Percentiles rank a stretch among this genome's conserved stretches.
Conservation (phyloP, 225 moss, liverwort and hornwort genomes). For the Neckera pumila region DNA sequence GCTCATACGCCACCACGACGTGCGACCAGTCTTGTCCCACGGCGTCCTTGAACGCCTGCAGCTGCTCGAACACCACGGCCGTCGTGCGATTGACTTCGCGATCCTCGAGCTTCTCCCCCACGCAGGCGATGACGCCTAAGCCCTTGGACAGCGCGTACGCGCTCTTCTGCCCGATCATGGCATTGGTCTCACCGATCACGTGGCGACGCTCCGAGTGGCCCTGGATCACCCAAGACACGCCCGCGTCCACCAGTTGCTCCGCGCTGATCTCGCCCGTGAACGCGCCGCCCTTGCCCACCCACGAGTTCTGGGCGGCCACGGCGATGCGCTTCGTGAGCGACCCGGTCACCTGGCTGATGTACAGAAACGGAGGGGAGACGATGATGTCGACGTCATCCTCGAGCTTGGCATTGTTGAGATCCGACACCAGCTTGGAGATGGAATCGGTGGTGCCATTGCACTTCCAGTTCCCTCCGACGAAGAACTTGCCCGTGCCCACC, state of each 20-base stretch:
- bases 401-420: not conserved
- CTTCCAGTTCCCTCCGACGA: constrained; percentile 13
- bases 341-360: not conserved
- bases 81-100: not conserved
- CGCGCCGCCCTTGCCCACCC: not conserved
- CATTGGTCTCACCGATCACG: not conserved
- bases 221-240: not conserved
- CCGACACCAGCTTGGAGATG: not conserved
- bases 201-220: constrained; percentile 3
- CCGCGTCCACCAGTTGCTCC: not conserved
- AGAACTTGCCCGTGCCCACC: constrained; percentile 36
- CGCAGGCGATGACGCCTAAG: not conserved
- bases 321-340: not conserved
- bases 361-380: not conserved
- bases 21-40: not conserved
- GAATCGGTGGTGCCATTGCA: constrained; percentile 6
- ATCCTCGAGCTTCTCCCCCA: not conserved
- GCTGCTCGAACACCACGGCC: not conserved
- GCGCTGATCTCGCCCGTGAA: constrained; percentile 2
- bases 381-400: not conserved
- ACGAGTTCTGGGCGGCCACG: constrained; percentile 2
- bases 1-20: constrained; percentile 13
- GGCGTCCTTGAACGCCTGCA: constrained; percentile 7
- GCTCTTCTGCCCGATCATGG: not conserved
- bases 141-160: not conserved